Conservation (phyloP, 768 basidiomycete species). For the Leccinum uliginosum region DNA sequence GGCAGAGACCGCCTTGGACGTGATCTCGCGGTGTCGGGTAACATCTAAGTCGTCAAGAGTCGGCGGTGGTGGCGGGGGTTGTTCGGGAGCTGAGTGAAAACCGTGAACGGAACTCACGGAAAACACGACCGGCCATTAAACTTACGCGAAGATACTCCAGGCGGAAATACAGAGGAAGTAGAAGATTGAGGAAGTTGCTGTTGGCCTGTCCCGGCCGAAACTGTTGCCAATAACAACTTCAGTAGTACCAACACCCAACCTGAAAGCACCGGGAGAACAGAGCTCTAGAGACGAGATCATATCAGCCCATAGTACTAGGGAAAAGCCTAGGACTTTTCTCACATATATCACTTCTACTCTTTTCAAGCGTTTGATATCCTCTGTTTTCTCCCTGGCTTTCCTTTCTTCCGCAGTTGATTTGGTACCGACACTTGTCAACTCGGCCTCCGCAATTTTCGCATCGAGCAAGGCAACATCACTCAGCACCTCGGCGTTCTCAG, state of each 20-base stretch:
- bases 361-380: conserved; percentile 83
- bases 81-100: conserved; percentile 49
- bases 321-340: conserved; percentile 25
- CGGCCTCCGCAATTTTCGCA: conserved; percentile 68
- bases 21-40: conserved; percentile 93
- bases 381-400: conserved; percentile 62
- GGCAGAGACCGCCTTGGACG: conserved; percentile 94
- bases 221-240: conserved; percentile 88
- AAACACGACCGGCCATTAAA: not conserved
- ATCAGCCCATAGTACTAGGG: not conserved
- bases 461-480: conserved; percentile 71
- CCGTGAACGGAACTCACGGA: not conserved
- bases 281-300: conserved; percentile 47
- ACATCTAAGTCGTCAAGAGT: conserved; percentile 91
- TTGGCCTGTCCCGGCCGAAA: conserved; percentile 67
- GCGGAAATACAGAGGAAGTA: conserved; percentile 67
- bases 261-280: conserved; percentile 77
- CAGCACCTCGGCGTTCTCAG: conserved; percentile 58
- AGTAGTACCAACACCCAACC: conserved; percentile 91
- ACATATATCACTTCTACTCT: conserved; percentile 94
- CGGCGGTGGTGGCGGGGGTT: conserved; percentile 59
- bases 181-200: conserved; percentile 61
- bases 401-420: conserved; percentile 50
- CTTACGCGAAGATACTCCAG: conserved; percentile 64
- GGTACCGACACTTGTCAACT: conserved; percentile 45